Base-by-base conservation (phyloP, 2,329 filamentous ascomycete species). In the Cercospora sp. region DNA sequence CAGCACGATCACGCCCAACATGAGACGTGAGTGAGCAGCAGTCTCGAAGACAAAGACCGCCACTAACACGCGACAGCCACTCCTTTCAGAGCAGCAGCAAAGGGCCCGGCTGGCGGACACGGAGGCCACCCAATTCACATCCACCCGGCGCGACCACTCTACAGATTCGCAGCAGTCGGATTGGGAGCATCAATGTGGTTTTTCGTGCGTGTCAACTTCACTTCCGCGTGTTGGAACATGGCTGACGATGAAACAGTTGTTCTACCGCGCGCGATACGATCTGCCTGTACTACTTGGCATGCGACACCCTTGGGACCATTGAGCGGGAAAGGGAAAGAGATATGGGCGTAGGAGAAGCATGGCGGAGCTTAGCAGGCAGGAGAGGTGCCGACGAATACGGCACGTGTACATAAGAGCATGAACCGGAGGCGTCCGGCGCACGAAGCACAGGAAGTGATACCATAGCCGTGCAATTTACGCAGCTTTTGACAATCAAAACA, bases 171-270 rank as follows among this genome's bases (percentile, higher is more conserved):
- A 67, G 94, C 92, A 58, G 97, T 93, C 55, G 92, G 90, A 70
- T 86, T 99, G 71, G 92, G 93, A 74, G 95, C 95, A 65, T 92
- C 91, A 83, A 99, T 98, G 95, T 99, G 95, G 95, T 98, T 99
- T 84, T 99, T 95, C 81, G 94, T 98, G 68, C 59, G 67, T 57
- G 26, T 66, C 16, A 12, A 9, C 28, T 12, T 8, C 18, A 13
- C 26, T 16, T n/a, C 4, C 18, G 16, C 20, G 45, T 13, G 3
- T 9, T 10, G n/a, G 7, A 18, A 5, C 18, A 23, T 13, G 23
- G 59, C 69, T 75, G 63, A 74, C 63, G 18, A 13, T 13, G 7
- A 9, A 0, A 51, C 63, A 97, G 94, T 83, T 97, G 79, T 93
- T 97, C 89, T 98, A 97, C 84, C 89, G 95, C 77, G 93, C 93